Evolutionary conservation across 129 eudicot species (phyloP), one percentile per base, ranked within the genome.

Genomic region (Rutidosis leptorrhynchoides): DNA sequence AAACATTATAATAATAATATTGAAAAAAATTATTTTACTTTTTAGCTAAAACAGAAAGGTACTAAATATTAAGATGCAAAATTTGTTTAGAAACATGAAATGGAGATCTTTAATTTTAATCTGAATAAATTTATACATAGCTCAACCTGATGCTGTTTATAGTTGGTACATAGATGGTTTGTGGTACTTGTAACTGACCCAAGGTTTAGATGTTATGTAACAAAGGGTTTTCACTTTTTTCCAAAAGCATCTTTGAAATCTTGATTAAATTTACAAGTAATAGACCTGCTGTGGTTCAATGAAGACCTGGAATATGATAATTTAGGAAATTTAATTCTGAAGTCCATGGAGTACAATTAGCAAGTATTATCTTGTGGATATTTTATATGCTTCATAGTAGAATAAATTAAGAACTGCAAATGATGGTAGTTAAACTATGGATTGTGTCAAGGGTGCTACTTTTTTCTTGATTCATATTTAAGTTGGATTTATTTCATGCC

Each of bases 401-500:
- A n/a, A n/a, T n/a, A n/a, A n/a, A n/a, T n/a, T n/a, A n/a, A n/a
- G n/a, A n/a, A n/a, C n/a, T n/a, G n/a, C n/a, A n/a, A n/a, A n/a
- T n/a, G n/a, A n/a, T n/a, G n/a, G n/a, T n/a, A n/a, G n/a, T n/a
- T n/a, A n/a, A n/a, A n/a, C n/a, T n/a, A n/a, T n/a, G n/a, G n/a
- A n/a, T n/a, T n/a, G n/a, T n/a, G n/a, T n/a, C n/a, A n/a, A n/a
- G n/a, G n/a, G n/a, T n/a, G n/a, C n/a, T n/a, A n/a, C n/a, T 11
- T 40, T 40, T 40, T 12, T 40, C 46, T 40, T 70, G 42, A 58
- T 43, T 22, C 10, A 35, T 26, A 40, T 59, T 46, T n/a, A 58
- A 17, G 22, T 57, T 70, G 33, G 29, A 62, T 62, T 60, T 72
- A 55, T 32, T 16, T 71, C 12, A 25, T 6, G 64, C 49, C 35